These are phyloP conservation scores for Rhytidiadelphus loreus DNA, from an alignment of 225 moss, liverwort and hornwort genomes.

Conservation along the genomic window DNA sequence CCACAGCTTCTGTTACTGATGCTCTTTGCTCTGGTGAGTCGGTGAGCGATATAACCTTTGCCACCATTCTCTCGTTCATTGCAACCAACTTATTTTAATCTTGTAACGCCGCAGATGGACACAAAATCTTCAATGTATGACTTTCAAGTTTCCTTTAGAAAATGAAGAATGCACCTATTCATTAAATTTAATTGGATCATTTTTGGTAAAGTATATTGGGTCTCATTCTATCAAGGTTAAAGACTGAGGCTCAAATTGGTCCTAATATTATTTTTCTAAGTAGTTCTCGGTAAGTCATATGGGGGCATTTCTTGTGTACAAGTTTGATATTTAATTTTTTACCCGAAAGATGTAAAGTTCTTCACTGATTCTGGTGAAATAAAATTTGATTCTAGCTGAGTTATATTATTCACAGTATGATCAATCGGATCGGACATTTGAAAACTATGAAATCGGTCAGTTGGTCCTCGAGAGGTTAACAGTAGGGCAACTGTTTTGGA, in stretches of 20 bases:
- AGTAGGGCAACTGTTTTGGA: neutral
- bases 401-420: neutral
- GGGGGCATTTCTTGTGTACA: neutral
- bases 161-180: no score
- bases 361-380: neutral
- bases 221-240: neutral
- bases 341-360: neutral
- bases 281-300: neutral
- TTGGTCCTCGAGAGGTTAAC: neutral
- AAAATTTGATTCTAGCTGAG: neutral
- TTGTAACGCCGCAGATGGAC: neutral
- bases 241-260: neutral
- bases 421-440: neutral
- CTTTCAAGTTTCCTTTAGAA: neutral
- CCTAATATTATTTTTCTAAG: neutral
- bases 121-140: neutral
- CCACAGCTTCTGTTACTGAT: constrained; percentile 73
- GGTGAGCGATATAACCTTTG: neutral
- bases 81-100: neutral
- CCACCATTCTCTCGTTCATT: neutral
- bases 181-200: neutral
- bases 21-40: constrained; percentile 76
- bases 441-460: neutral
- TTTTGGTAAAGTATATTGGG: no score
- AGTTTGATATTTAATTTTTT: neutral